Evolutionary conservation across 2,329 filamentous ascomycete genomes (phyloP), one percentile per base, ranked within the genome.

Genomic region (Botrytis deweyae): DNA sequence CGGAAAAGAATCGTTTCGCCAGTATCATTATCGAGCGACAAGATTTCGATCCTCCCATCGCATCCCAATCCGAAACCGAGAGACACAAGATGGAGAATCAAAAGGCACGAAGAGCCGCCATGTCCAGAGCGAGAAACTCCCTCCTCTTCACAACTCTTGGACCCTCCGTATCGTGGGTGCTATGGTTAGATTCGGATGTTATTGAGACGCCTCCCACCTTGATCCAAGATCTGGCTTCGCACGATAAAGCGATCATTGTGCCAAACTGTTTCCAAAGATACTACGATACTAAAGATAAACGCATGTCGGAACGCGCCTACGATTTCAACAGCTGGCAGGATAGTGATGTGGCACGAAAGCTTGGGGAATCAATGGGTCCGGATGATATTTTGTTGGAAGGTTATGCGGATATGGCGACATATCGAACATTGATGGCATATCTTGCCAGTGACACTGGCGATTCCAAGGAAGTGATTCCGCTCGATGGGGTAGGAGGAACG

Each of bases 261-360:
- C 94, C 96, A 70, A 99, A 99, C 82, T 98, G 95, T 86, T 98
- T 92, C 86, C 96, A 99, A 84, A 87, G 92, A 76, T 98, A 89
- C 84, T 88, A 88, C 65, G 91, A 98, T 76, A 79, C 85, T 0
- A 87, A 92, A 22, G 91, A 88, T 70, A 91, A 92, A 80, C 87
- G 89, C 76, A 88, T 89, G 85, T 89, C 91, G 62, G 90, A 95
- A 80, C 90, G 96, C 7, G 90, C 95, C 0, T 99, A 99, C 82
- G 96, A 99, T 84, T 98, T 91, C 87, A 99, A 99, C 85, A 97
- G 93, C 82, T 99, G 96, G 96, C 90, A 95, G 80, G 96, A 99
- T 81, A 97, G 93, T 81, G 88, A 91, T 1, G 91, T 88, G 2
- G 95, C 96, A 1, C 88, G 91, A 80, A 87, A 92, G 52, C 84